Conservation (phyloP, 257 asterid species). For the Penstemon eatonii region DNA sequence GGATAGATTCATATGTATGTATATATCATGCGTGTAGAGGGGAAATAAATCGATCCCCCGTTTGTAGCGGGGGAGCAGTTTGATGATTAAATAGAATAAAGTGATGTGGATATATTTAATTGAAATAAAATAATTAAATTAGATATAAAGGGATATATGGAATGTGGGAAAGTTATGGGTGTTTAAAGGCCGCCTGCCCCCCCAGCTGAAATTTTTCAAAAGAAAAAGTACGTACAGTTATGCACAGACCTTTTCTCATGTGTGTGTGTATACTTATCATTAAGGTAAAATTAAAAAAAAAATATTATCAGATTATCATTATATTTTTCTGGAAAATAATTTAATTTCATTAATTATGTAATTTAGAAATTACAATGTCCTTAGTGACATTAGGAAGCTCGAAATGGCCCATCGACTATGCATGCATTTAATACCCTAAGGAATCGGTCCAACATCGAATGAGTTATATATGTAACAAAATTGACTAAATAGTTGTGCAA, state of each 20-base stretch:
- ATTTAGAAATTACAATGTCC: no score
- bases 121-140: background rate
- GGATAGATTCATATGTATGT: background rate
- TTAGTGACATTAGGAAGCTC: no score
- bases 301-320: no score
- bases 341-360: no score
- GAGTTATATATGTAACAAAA: no score
- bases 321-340: no score
- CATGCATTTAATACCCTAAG: no score
- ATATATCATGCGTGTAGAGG: background rate
- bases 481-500: no score
- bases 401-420: no score
- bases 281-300: no score
- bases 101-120: background rate
- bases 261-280: no score
- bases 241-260: background rate
- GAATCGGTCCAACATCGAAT: no score
- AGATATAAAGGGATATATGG: conserved; percentile 9
- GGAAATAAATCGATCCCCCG: conserved; percentile 26
- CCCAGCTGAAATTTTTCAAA: background rate
- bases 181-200: conserved; percentile 34
- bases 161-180: conserved; percentile 70
- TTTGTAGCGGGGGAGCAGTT: conserved; percentile 61
- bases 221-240: background rate
- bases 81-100: conserved; percentile 40